Percentiles rank a stretch among this genome's conserved stretches.
These are phyloP conservation scores for Sparassis latifolia DNA, from an alignment of 1,284 basidiomycete species.

Conservation along the genomic window DNA sequence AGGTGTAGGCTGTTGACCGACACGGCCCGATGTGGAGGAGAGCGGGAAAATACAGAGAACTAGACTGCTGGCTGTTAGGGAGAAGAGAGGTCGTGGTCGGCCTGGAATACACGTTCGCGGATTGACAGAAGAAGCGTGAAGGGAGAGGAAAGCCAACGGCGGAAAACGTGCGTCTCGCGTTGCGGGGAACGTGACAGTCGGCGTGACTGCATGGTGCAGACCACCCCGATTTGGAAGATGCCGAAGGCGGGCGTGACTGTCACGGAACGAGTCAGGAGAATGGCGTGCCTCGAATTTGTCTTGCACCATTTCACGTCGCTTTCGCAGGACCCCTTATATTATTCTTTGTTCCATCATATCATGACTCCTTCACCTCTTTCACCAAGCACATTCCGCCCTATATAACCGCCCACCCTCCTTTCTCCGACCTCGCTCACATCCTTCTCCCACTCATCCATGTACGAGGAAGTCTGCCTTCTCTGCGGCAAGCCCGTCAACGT, in stretches of 20 bases:
- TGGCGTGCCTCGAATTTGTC: constrained; percentile 5
- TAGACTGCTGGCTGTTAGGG: no score
- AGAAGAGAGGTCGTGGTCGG: neutral
- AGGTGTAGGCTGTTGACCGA: no score
- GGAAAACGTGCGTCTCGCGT: constrained; percentile 12
- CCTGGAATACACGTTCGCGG: constrained; percentile 16
- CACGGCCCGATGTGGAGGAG: no score
- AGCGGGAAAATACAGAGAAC: no score
- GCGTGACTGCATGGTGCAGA: neutral
- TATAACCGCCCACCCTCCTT: constrained; percentile 6
- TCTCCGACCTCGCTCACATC: no score
- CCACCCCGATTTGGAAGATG: constrained; percentile 3
- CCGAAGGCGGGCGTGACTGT: constrained; percentile 2
- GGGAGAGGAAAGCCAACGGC: constrained; percentile 1
- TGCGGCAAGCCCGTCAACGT: constrained; percentile 57
- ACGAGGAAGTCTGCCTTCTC: constrained; percentile 67
- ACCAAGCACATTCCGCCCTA: constrained; percentile 9
- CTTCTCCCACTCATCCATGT: constrained; percentile 38
- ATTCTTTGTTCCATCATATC: neutral
- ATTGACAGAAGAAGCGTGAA: neutral
- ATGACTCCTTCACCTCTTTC: constrained; percentile 10
- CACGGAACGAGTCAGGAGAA: constrained; percentile 7
- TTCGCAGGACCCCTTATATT: constrained; percentile 5
- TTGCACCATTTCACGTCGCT: constrained; percentile 8
- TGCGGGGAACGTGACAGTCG: constrained; percentile 1